Evolutionary conservation across 1,284 basidiomycete species (phyloP), one percentile per base, ranked within the genome.

Genomic region (Rhizoctonia solani): DNA sequence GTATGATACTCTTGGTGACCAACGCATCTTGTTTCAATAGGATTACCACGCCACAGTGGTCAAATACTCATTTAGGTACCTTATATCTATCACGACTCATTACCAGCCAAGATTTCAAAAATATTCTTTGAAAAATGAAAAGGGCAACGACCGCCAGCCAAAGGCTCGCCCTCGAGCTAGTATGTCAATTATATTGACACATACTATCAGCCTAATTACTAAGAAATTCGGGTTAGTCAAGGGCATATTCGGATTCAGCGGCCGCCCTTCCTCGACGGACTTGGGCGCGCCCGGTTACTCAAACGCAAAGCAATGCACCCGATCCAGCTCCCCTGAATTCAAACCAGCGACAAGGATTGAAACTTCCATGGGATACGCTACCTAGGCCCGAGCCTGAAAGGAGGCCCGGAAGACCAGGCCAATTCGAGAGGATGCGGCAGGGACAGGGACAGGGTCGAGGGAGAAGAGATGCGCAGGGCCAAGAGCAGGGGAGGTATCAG

Each of bases 211-310:
- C 14, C 13, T 39, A 6, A 50, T 61, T 37, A 25, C 50, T 6
- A 27, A 16, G 23, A n/a, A n/a, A n/a, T n/a, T n/a, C n/a, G n/a
- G n/a, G n/a, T n/a, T 27, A 61, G 58, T 50, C 29, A n/a, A 37
- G 58, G 34, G 58, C 27, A 32, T 61, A 61, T 41, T 61, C 58
- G 14, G 58, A 49, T n/a, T 37, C 46, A 25, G 58, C 44, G 9
- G 58, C 32, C 29, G 42, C 11, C 14, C 34, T 61, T 39, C 58
- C 27, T 8, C 44, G 58, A n/a, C 58, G 58, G 21, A 16, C 32
- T 9, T 61, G 58, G 58, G 41, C 46, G 23, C 58, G 58, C 19
- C 58, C 55, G 8, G 55, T n/a, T n/a, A n/a, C 55, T 5, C 42
- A 61, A 25, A 39, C 47, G 2, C 29, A 29, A 19, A 47, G n/a